These are phyloP conservation scores for Leishmania amazonensis DNA, from an alignment of 208 protist species.

Conservation along the genomic window DNA sequence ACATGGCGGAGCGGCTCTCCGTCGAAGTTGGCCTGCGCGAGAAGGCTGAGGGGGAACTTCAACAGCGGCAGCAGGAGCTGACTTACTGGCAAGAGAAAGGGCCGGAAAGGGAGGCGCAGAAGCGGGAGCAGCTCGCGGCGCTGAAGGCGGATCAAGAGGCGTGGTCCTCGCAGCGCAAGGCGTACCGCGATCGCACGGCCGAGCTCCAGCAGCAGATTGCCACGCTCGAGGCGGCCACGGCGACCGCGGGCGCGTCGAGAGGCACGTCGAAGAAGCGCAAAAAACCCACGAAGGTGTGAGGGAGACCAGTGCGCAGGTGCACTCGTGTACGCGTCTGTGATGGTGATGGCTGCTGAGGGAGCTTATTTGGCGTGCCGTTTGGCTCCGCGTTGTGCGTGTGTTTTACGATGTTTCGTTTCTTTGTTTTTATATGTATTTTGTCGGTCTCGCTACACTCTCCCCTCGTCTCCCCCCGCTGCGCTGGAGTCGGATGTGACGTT, in stretches of 20 bases:
- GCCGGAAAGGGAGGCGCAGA: slow-evolving; percentile 49
- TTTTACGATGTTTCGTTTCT: background rate
- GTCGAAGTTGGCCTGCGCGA: slow-evolving; percentile 55
- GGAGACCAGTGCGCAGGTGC: background rate
- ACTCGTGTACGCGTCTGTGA: background rate
- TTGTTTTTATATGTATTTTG: background rate
- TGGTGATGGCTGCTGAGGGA: background rate
- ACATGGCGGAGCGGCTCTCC: slow-evolving; percentile 49
- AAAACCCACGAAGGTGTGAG: slow-evolving; percentile 13
- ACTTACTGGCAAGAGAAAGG: slow-evolving; percentile 60
- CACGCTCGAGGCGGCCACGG: slow-evolving; percentile 43
- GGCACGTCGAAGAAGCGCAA: slow-evolving; percentile 27
- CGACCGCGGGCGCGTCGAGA: background rate
- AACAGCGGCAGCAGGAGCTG: slow-evolving; percentile 50
- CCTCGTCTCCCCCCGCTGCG: background rate
- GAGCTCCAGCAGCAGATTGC: slow-evolving; percentile 43
- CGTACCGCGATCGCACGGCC: slow-evolving; percentile 52
- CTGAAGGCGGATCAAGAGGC: slow-evolving; percentile 57
- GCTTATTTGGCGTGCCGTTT: background rate
- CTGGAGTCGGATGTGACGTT: background rate
- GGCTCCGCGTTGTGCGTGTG: background rate
- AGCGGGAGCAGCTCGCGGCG: slow-evolving; percentile 42
- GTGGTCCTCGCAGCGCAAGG: slow-evolving; percentile 67
- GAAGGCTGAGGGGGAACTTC: slow-evolving; percentile 66
- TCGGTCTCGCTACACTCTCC: background rate